Evolutionary conservation across 352 stramenopile genomes (phyloP).

Genomic region (Thalassiosira hispida): DNA sequence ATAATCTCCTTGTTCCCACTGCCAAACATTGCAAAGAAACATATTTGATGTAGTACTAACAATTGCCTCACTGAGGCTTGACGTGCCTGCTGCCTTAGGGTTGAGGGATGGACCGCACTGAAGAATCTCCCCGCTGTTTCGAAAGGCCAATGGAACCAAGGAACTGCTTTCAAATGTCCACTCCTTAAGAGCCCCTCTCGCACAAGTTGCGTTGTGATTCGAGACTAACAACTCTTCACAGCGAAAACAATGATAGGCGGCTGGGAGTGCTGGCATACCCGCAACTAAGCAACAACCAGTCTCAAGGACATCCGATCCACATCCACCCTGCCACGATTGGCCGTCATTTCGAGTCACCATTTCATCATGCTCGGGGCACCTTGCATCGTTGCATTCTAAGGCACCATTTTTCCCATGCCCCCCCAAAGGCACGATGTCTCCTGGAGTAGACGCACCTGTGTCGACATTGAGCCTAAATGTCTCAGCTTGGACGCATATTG

Average conservation of each 20-base stretch:
- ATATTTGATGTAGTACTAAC: conserved; percentile 61
- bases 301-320: conserved; percentile 83
- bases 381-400: conserved; percentile 58
- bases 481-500: conserved; percentile 93
- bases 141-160: conserved; percentile 46
- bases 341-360: conserved; percentile 93
- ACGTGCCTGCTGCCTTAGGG: conserved; percentile 47
- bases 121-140: conserved; percentile 29
- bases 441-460: conserved; percentile 8
- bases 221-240: conserved; percentile 39
- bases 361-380: conserved; percentile 73
- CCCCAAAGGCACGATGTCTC: conserved; percentile 51
- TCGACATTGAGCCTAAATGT: conserved; percentile 90
- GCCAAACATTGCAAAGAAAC: conserved; percentile 89
- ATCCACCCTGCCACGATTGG: conserved; percentile 93
- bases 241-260: conserved; percentile 52
- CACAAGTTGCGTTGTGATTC: conserved; percentile 45
- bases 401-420: conserved; percentile 73
- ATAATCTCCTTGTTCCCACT: conserved; percentile 94
- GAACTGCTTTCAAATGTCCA: conserved; percentile 40
- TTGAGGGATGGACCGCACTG: conserved; percentile 73
- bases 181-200: conserved; percentile 22
- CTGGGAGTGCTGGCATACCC: too few species aligned
- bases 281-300: conserved; percentile 78
- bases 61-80: conserved; percentile 15